A percentile compares a stretch with the other conserved stretches of the same genome.
Conservation (phyloP, 352 stramenopile genomes). For the Phytopythium cucurbitacearum region DNA sequence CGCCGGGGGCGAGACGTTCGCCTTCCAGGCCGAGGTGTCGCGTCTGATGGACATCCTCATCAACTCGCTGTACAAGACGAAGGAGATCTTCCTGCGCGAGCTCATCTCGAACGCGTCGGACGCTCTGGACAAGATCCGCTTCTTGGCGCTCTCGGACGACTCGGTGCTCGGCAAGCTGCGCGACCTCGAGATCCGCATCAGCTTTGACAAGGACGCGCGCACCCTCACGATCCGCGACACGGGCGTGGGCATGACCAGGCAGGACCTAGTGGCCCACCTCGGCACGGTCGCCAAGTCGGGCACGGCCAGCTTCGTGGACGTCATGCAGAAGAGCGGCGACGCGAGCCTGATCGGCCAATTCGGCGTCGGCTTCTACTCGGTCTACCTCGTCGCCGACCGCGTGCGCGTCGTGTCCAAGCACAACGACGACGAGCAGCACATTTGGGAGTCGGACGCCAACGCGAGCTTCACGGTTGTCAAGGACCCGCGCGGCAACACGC, state of each 20-base stretch:
- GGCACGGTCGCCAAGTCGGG: slow-evolving; percentile 98
- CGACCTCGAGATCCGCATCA: slow-evolving; percentile 96
- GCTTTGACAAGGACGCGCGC: slow-evolving; percentile 92
- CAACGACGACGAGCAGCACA: slow-evolving; percentile 96
- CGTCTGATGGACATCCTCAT: slow-evolving; percentile 99
- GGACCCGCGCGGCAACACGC: slow-evolving; percentile 94
- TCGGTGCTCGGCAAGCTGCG: slow-evolving; percentile 65
- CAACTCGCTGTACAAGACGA: slow-evolving; percentile 97
- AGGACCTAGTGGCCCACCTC: slow-evolving; percentile 96
- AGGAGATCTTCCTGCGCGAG: slow-evolving; percentile 99
- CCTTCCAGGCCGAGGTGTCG: slow-evolving; percentile 96
- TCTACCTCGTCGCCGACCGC: slow-evolving; percentile 96
- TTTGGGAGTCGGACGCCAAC: slow-evolving; percentile 98
- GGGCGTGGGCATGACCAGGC: slow-evolving; percentile 98
- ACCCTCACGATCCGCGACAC: slow-evolving; percentile 98
- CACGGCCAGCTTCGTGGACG: slow-evolving; percentile 98
- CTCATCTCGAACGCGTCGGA: slow-evolving; percentile 99
- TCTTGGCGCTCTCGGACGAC: slow-evolving; percentile 93
- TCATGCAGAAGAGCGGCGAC: slow-evolving; percentile 88
- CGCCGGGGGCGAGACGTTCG: slow-evolving; percentile 78
- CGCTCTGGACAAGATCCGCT: slow-evolving; percentile 99
- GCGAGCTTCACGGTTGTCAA: slow-evolving; percentile 94
- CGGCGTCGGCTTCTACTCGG: slow-evolving; percentile 99
- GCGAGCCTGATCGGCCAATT: slow-evolving; percentile 99
- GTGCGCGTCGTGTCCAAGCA: slow-evolving; percentile 97